Evolutionary conservation across 176 grass and related monocot genomes (phyloP).

Genomic region (Metroxylon sagu): DNA sequence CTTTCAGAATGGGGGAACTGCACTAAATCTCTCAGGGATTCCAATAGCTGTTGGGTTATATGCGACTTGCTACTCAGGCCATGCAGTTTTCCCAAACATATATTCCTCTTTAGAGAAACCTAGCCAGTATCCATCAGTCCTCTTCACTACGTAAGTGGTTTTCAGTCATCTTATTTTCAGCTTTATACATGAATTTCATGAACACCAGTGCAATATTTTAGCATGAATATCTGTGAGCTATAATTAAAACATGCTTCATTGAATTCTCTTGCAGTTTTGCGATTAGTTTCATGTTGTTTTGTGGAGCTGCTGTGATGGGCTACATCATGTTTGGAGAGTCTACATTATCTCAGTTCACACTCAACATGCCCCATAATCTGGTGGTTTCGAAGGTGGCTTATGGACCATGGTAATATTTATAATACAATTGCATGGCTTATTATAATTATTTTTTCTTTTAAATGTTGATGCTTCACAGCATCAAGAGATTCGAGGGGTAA

Average conservation of each 20-base stretch:
- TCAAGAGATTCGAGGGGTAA: too few species aligned
- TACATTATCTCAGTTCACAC: slow-evolving; percentile 74
- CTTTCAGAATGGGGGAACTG: slow-evolving; percentile 53
- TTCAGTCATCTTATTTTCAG: background rate
- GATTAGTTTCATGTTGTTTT: slow-evolving; percentile 52
- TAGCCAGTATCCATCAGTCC: slow-evolving; percentile 48
- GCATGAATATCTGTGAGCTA: background rate
- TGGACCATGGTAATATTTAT: slow-evolving; percentile 68
- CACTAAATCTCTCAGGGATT: slow-evolving; percentile 54
- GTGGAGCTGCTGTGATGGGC: slow-evolving; percentile 42
- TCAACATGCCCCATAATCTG: slow-evolving; percentile 77
- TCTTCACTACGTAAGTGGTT: slow-evolving; percentile 55
- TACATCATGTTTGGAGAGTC: slow-evolving; percentile 93
- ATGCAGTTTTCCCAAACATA: slow-evolving; percentile 95
- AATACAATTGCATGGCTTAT: too few species aligned
- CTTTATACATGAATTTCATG: too few species aligned
- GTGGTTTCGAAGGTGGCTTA: slow-evolving; percentile 73
- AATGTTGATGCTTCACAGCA: too few species aligned
- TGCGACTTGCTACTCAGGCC: slow-evolving; percentile 79
- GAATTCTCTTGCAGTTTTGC: slow-evolving; percentile 37
- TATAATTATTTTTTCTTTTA: too few species aligned
- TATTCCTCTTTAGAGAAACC: slow-evolving; percentile 81
- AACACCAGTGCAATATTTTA: too few species aligned
- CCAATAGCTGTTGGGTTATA: slow-evolving; percentile 88
- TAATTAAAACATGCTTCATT: slow-evolving; percentile 6